phyloP scores from a whole-genome alignment of 495 filamentous ascomycete genomes.

The Aspergillus nidulans region DNA sequence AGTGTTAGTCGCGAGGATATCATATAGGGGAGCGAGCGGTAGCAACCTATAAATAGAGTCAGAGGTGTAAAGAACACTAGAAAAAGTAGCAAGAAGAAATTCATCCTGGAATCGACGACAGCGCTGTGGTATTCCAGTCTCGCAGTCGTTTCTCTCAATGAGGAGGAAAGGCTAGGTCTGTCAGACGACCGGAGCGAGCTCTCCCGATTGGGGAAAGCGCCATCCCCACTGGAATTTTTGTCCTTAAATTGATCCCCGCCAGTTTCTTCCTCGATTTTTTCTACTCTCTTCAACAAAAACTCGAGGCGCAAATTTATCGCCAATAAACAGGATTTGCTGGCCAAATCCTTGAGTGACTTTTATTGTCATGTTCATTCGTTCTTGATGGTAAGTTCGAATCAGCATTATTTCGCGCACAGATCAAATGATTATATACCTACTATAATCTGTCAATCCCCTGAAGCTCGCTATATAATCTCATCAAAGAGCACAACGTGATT shows the following conservation, averaged over 20 bases:
- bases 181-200: conserved; percentile 7
- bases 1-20: conserved; percentile 17
- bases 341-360: conserved; percentile 21
- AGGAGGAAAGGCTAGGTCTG: not conserved
- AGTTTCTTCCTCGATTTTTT: conserved; percentile 9
- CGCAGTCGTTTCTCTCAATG: not conserved
- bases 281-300: conserved; percentile 6
- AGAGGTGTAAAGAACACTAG: conserved; percentile 48
- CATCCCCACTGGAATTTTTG: not conserved
- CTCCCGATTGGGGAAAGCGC: conserved; percentile 27
- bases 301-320: not conserved
- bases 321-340: conserved; percentile 32
- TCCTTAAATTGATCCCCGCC: conserved; percentile 11
- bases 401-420: not conserved
- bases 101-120: conserved; percentile 29
- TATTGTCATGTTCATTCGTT: conserved; percentile 12
- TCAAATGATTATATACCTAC: conserved; percentile 67
- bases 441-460: conserved; percentile 91
- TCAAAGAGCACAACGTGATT: conserved; percentile 42
- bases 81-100: conserved; percentile 45
- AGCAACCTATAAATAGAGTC: conserved; percentile 44
- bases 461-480: conserved; percentile 47
- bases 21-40: not conserved
- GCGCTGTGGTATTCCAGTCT: not conserved
- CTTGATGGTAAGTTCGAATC: conserved; percentile 35